phyloP scores from a whole-genome alignment of 2,329 filamentous ascomycete species.

The Alternaria triticina region DNA sequence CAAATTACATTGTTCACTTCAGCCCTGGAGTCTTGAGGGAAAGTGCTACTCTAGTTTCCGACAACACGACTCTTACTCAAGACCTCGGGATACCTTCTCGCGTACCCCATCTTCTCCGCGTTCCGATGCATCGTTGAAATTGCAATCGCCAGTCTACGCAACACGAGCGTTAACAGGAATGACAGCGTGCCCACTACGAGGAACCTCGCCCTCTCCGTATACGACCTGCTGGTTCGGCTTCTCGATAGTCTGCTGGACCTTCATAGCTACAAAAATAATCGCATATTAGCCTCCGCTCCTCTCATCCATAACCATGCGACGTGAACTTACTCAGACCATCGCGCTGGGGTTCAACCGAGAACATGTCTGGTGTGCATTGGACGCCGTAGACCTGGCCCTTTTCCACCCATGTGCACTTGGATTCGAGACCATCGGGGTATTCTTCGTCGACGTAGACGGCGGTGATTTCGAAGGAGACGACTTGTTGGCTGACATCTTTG shows the following conservation, averaged over 20 bases:
- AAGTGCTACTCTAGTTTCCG: background rate
- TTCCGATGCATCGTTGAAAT: background rate
- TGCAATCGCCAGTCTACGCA: background rate
- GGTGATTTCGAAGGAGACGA: background rate
- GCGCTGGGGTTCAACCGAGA: background rate
- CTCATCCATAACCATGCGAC: fast-evolving
- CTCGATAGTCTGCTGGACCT: background rate
- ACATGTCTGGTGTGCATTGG: background rate
- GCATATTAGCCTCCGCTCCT: background rate
- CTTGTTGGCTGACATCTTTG: background rate
- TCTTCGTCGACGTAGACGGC: background rate
- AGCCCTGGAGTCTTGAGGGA: background rate
- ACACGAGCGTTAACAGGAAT: background rate
- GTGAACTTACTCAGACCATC: background rate
- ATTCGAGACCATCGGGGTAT: background rate
- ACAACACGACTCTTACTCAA: too few species aligned
- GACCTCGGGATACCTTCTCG: too few species aligned
- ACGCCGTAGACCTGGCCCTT: background rate
- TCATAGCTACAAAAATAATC: background rate
- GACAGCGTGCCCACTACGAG: background rate
- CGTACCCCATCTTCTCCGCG: background rate
- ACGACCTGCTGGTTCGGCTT: background rate
- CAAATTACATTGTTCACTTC: background rate
- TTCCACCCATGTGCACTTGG: background rate
- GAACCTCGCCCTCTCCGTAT: background rate